Conservation (phyloP, 345 rosid genomes). For the Euphorbia pulcherrima region DNA sequence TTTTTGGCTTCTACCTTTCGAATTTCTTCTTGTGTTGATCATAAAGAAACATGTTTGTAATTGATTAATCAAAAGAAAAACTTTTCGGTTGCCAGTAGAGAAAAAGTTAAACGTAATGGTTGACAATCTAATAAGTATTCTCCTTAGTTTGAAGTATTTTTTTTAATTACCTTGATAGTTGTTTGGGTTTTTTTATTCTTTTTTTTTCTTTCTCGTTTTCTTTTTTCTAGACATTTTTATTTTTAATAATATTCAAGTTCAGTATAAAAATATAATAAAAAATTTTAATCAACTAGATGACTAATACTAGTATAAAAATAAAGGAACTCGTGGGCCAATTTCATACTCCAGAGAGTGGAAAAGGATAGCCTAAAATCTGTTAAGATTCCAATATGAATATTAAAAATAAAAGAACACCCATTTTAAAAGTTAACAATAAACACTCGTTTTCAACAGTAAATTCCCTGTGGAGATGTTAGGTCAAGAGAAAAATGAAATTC, state of each 20-base stretch:
- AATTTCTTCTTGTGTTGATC: neutral
- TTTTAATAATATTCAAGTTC: no score
- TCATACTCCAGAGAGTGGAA: slow-evolving; percentile 6
- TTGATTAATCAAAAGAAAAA: neutral
- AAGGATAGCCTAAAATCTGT: neutral
- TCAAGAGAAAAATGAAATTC: no score
- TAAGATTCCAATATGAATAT: neutral
- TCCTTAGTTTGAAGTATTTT: no score
- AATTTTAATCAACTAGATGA: neutral
- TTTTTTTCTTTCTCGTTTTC: no score
- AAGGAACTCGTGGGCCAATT: neutral
- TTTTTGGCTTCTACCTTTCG: slow-evolving; percentile 4
- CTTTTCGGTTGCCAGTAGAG: no score
- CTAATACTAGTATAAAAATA: neutral
- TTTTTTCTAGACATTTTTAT: no score
- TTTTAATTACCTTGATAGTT: no score
- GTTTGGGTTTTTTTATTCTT: no score
- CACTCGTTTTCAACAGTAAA: neutral
- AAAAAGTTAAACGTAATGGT: no score
- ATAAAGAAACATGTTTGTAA: neutral
- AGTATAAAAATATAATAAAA: no score
- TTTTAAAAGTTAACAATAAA: neutral
- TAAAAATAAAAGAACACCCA: neutral
- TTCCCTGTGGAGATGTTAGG: neutral
- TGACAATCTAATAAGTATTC: no score